Percentiles rank a stretch among this genome's conserved stretches.
These are phyloP conservation scores for Botrytis hyacinthi DNA, from an alignment of 2,329 filamentous ascomycete genomes.

Conservation along the genomic window DNA sequence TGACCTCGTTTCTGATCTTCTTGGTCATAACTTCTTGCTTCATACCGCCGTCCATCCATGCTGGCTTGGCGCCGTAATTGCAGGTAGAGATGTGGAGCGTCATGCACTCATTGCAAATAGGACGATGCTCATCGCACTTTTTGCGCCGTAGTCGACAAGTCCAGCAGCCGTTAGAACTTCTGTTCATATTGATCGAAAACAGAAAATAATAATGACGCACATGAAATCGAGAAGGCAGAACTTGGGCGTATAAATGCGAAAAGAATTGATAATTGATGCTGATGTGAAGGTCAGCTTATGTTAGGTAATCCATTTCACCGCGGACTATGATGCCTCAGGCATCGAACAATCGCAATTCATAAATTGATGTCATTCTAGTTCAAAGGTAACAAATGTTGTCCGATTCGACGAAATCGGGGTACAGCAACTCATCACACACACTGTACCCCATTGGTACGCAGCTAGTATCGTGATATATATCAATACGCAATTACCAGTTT, in stretches of 20 bases:
- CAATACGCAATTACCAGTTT: not conserved
- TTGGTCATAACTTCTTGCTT: slow-evolving; percentile 50
- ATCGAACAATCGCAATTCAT: not conserved
- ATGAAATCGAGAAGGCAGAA: not conserved
- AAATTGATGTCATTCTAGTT: not conserved
- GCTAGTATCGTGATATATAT: not conserved
- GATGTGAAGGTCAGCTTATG: not conserved
- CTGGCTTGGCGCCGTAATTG: slow-evolving; percentile 44
- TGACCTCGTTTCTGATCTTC: slow-evolving; percentile 55
- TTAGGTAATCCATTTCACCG: not conserved
- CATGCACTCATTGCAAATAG: slow-evolving; percentile 51
- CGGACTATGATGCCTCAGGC: not conserved
- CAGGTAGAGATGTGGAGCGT: slow-evolving; percentile 55
- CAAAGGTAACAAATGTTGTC: not conserved
- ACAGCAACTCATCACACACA: not conserved
- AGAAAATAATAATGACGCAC: not conserved
- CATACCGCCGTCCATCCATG: slow-evolving; percentile 34
- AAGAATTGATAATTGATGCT: not conserved
- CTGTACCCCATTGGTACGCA: not conserved
- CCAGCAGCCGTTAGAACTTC: slow-evolving; percentile 26
- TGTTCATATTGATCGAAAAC: not conserved
- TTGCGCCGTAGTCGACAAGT: slow-evolving; percentile 57
- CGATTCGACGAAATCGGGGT: not conserved
- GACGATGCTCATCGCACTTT: slow-evolving; percentile 56
- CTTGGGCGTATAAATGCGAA: not conserved